Evolutionary conservation across 495 filamentous ascomycete genomes (phyloP).

Genomic region (Immersiella caudata): DNA sequence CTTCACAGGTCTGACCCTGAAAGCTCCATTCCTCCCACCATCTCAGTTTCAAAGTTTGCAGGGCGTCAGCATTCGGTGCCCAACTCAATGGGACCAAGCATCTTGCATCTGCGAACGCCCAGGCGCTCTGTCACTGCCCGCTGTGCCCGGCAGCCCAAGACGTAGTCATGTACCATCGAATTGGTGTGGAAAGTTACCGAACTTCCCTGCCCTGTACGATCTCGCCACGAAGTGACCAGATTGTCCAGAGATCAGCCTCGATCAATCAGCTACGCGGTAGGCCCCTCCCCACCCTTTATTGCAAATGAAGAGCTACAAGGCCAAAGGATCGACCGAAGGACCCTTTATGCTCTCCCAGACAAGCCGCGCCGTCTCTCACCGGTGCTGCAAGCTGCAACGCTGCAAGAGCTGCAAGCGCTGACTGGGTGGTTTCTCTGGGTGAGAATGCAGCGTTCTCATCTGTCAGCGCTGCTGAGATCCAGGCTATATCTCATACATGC

Average conservation of each 20-base stretch:
- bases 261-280: background rate
- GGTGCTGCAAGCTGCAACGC: conserved; percentile 23
- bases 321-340: conserved; percentile 13
- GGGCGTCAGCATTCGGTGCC: background rate
- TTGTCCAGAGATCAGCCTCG: background rate
- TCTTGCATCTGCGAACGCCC: background rate
- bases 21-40: background rate
- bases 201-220: background rate
- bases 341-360: conserved; percentile 5
- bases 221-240: background rate
- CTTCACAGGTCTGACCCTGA: background rate
- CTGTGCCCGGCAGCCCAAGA: background rate
- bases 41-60: background rate
- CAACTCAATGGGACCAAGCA: background rate
- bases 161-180: background rate
- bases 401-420: background rate
- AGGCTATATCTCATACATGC: conserved; percentile 6
- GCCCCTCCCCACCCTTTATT: conserved; percentile 1
- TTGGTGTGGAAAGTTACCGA: background rate
- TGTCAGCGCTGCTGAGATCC: conserved; percentile 3
- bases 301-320: conserved; percentile 9
- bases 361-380: conserved; percentile 13
- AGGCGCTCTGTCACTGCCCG: background rate
- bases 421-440: conserved; percentile 11
- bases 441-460: background rate